phyloP scores from a whole-genome alignment of 1,284 basidiomycete genomes.

The Macrocystidia cucumis region DNA sequence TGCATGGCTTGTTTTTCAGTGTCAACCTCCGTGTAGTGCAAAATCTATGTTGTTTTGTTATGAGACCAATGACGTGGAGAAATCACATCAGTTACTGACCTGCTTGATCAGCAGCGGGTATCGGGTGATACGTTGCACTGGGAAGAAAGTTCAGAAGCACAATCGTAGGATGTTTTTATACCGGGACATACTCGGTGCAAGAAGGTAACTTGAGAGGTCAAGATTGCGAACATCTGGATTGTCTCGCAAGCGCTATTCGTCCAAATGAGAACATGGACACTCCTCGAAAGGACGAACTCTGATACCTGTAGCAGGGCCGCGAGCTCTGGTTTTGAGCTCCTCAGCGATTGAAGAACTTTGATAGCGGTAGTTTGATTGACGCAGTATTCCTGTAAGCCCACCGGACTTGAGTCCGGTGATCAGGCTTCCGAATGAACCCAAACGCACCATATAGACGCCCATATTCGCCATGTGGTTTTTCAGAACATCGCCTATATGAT shows the following conservation, averaged over 20 bases:
- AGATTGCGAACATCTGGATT: conserved; percentile 72
- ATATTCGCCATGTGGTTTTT: conserved; percentile 70
- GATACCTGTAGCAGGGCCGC: conserved; percentile 62
- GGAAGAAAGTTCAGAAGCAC: background rate
- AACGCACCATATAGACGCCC: conserved; percentile 65
- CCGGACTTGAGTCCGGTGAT: no score
- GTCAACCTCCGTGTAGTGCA: conserved; percentile 68
- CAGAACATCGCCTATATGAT: conserved; percentile 83
- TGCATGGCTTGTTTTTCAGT: conserved; percentile 50
- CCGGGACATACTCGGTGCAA: conserved; percentile 85
- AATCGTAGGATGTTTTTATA: no score
- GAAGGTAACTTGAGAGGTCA: conserved; percentile 85
- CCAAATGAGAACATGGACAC: background rate
- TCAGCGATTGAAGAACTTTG: conserved; percentile 70
- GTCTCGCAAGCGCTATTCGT: conserved; percentile 52
- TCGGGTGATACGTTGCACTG: conserved; percentile 94
- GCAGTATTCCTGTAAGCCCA: conserved; percentile 76
- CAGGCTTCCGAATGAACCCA: conserved; percentile 1
- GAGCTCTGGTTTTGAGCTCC: conserved; percentile 62
- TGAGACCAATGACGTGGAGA: no score
- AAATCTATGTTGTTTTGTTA: conserved; percentile 49
- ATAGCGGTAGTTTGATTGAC: conserved; percentile 82
- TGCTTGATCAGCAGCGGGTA: conserved; percentile 87
- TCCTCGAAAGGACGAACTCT: conserved; percentile 3
- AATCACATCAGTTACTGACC: conserved; percentile 23